Conservation (phyloP, 148 eudicot genomes). For the Cornus florida region DNA sequence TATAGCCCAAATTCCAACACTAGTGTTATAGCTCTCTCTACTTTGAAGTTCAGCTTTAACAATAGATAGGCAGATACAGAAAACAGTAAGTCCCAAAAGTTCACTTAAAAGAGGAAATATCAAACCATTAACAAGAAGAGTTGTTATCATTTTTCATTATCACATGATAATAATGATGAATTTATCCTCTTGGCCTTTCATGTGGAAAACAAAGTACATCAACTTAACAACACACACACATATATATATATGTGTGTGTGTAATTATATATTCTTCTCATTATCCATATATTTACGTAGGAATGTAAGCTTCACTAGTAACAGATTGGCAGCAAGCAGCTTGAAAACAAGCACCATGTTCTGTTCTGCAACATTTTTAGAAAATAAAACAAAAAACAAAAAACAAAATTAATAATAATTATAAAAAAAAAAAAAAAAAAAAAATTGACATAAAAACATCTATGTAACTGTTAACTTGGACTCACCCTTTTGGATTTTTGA, state of each 20-base stretch:
- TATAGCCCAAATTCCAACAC: neutral
- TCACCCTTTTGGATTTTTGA: slow-evolving; percentile 48
- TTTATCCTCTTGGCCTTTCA: neutral
- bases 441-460: neutral
- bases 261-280: neutral
- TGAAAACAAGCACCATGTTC: slow-evolving; percentile 60
- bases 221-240: neutral
- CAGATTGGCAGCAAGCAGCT: slow-evolving; percentile 61
- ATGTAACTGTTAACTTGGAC: neutral
- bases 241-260: neutral
- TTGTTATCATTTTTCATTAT: no score
- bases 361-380: slow-evolving; percentile 53
- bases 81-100: neutral
- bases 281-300: neutral
- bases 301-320: neutral
- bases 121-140: neutral
- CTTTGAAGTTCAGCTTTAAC: neutral
- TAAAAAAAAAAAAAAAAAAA: neutral
- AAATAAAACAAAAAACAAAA: neutral
- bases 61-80: no score
- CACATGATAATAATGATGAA: neutral
- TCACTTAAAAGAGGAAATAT: neutral
- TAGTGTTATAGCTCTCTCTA: neutral
- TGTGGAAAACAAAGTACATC: neutral
- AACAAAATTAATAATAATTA: neutral